Percentiles rank a stretch among this genome's conserved stretches.
These are phyloP conservation scores for Stipa capillata DNA, from an alignment of 176 grass and related monocot genomes.

Conservation along the genomic window DNA sequence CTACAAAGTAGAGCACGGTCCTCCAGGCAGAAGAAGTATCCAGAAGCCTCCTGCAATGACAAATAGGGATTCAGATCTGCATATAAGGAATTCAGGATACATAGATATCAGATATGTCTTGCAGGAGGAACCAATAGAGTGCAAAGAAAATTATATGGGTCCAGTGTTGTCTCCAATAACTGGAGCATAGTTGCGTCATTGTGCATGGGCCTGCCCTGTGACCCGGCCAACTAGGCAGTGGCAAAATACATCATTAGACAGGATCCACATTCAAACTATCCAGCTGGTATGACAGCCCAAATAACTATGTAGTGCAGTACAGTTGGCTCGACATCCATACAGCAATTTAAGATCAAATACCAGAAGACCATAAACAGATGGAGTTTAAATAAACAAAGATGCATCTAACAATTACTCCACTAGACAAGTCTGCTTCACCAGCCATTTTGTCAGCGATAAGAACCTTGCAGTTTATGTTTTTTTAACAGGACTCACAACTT, in stretches of 20 bases:
- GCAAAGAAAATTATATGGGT: background rate
- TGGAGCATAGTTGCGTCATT: background rate
- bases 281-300: background rate
- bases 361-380: background rate
- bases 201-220: background rate
- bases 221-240: background rate
- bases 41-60: slow-evolving; percentile 54
- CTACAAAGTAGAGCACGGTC: slow-evolving; percentile 73
- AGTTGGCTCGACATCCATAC: background rate
- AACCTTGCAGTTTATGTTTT: background rate
- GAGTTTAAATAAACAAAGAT: background rate
- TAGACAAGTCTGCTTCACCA: background rate
- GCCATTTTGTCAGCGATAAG: background rate
- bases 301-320: slow-evolving; percentile 5
- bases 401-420: background rate
- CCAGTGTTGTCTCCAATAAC: background rate
- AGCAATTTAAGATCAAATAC: background rate
- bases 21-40: slow-evolving; percentile 89
- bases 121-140: background rate
- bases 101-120: background rate
- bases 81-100: background rate
- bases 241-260: background rate
- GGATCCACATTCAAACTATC: background rate
- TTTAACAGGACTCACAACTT: background rate
- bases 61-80: background rate